Evolutionary conservation across 345 rosid genomes (phyloP), one percentile per base, ranked within the genome.

Genomic region (Cardamine occulta): DNA sequence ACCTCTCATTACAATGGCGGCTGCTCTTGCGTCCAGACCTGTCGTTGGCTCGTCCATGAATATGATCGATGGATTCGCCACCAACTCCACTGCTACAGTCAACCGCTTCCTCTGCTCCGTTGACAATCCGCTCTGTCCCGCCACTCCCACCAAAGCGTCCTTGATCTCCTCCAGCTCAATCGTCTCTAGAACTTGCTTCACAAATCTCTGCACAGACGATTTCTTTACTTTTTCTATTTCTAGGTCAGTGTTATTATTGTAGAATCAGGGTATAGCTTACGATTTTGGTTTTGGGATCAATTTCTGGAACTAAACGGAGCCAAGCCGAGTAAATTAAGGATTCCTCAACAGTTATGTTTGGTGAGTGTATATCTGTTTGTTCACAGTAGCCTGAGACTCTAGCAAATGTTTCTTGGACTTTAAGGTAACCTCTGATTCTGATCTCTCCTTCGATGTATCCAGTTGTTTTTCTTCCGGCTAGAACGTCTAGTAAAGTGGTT

Each of bases 41-140:
- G 97, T 85, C 31, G 97, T 88, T 26, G 97, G 97, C 72, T 91
- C 96, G 70, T 91, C 97, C 97, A 91, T 91, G 76, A 89, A 91
- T 2, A 91, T 85, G 52, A 91, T 83, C 5, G 89, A 87, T 5
- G 96, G 97, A 75, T 89, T 91, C 49, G 97, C 90, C 21, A 91
- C 97, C 37, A 91, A 85, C 72, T 89, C 91, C 55, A 91, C 96
- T 29, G 96, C 91, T 64, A 91, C 85, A 0, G 96, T 91, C 17
- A 91, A 74, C 5, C 96, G 62, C 55, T 91, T 91, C 13, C 97
- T 84, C 78, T 92, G 96, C 87, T 88, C 97, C 15, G 86, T 89
- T 26, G 93, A 92, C 18, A 92, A 72, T 29, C 97, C 97, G 34
- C 78, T 82, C 39, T 64, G 72, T 14, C 88, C 96, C 0, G 89